phyloP scores from a whole-genome alignment of 176 grass and related monocot species.

The Neostapfia colusana region DNA sequence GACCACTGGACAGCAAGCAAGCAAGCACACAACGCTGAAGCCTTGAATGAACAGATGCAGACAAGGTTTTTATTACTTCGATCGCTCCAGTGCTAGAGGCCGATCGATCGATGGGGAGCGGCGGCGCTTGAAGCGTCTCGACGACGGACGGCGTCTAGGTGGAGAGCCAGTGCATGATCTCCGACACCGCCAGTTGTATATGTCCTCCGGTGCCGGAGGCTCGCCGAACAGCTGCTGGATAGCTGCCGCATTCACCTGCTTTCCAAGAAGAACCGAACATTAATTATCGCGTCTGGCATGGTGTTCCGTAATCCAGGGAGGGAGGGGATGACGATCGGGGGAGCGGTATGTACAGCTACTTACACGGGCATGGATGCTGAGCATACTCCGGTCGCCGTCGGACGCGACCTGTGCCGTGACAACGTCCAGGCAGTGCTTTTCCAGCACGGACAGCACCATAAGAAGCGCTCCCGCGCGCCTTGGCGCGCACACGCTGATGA shows the following conservation, averaged over 20 bases:
- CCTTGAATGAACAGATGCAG: background rate
- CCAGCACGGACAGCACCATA: slow-evolving; percentile 46
- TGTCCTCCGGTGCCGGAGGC: slow-evolving; percentile 38
- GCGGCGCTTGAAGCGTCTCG: background rate
- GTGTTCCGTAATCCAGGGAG: too few species aligned
- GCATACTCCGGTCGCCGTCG: slow-evolving; percentile 28
- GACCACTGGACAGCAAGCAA: too few species aligned
- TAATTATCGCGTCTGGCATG: too few species aligned
- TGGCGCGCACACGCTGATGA: slow-evolving; percentile 42
- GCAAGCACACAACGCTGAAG: too few species aligned
- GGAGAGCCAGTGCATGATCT: slow-evolving; percentile 67
- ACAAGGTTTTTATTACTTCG: too few species aligned
- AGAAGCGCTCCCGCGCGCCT: slow-evolving; percentile 39
- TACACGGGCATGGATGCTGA: slow-evolving; percentile 65
- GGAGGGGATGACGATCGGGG: background rate
- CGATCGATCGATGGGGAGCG: background rate
- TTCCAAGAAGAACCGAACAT: background rate
- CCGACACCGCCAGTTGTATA: slow-evolving; percentile 55
- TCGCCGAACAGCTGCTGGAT: slow-evolving; percentile 2
- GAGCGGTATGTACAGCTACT: slow-evolving; percentile 10
- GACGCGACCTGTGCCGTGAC: slow-evolving; percentile 42
- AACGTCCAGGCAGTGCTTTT: slow-evolving; percentile 57
- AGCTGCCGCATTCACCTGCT: slow-evolving; percentile 41
- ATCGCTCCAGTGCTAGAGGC: too few species aligned
- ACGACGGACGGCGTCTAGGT: background rate